Evolutionary conservation across 2,329 filamentous ascomycete species (phyloP), one percentile per base, ranked within the genome.

Genomic region (Lachnellula subtilissima): DNA sequence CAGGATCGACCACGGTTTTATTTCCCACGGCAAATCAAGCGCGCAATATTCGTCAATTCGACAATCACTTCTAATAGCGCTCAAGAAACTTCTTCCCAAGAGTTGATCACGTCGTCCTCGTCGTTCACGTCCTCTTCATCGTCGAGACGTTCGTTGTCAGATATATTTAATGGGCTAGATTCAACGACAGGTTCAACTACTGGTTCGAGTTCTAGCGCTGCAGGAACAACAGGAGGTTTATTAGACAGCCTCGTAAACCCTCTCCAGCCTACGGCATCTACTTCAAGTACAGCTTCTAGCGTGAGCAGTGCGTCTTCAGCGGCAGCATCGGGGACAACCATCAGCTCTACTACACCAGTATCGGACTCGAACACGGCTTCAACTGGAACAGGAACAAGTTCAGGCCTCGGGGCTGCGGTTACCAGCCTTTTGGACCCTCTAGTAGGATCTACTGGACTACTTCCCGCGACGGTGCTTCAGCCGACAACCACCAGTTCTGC

Each of bases 11-110:
- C 80, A 17, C 77, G 74, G 66, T 80, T 82, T 65, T 84, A 83
- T 68, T 84, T 79, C 60, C 82, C 82, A 12, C 75, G 78, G 54
- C 75, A 82, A 45, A 73, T 84, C 64, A 83, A 78, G 71, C 76
- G 80, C 53, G 73, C 78, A 56, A 73, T 76, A 52, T 64, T 52
- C 59, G 59, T 55, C 2, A 67, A 68, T 32, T 59, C 61, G 15
- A 64, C 64, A 12, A 55, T 60, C 25, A 62, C 60, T 9, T 61
- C 42, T 25, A 51, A 55, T 14, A 49, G 63, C 15, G 37, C 61
- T 15, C 36, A 52, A 32, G 53, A 59, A 35, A 52, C 58, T 17
- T 48, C 52, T 3, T 61, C 61, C 3, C 46, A 60, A 23, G 54
- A 56, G 22, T 11, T 52, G 39, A 32, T 59, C 3, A 53, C 58